A percentile compares a stretch with the other conserved stretches of the same genome.
Evolutionary conservation across 73 alveolate genomes (phyloP).

Genomic region (Paraurostyla sp.): DNA sequence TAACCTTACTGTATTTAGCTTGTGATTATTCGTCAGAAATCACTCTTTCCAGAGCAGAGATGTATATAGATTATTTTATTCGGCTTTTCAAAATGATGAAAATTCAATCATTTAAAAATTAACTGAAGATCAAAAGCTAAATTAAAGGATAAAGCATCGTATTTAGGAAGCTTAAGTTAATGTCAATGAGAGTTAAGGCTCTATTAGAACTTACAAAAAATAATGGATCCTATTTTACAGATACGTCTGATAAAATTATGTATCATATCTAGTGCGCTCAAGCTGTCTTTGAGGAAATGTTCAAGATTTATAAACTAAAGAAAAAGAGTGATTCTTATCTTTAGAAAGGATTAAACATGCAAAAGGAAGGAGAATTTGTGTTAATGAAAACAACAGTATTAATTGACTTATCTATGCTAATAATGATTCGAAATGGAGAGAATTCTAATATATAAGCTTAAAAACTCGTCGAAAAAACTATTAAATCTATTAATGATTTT

Average conservation of each 20-base stretch:
- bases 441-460: neutral
- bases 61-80: slow-evolving; percentile 39
- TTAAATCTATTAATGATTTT: neutral
- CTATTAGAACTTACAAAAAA: neutral
- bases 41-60: neutral
- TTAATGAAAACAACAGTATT: slow-evolving; percentile 52
- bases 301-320: neutral
- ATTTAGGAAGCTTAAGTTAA: slow-evolving; percentile 27
- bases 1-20: slow-evolving; percentile 27
- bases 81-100: neutral
- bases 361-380: slow-evolving; percentile 41
- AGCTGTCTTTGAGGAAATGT: slow-evolving; percentile 12
- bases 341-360: neutral
- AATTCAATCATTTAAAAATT: neutral
- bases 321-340: neutral
- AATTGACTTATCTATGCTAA: neutral
- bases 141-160: neutral
- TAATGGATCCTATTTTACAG: too few species aligned
- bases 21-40: slow-evolving; percentile 22
- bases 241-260: slow-evolving; percentile 17
- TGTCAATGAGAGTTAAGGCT: slow-evolving; percentile 37
- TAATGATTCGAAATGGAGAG: neutral
- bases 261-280: slow-evolving; percentile 4
- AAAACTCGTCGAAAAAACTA: neutral
- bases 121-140: neutral